These are phyloP conservation scores for Colletotrichum tamarilloi DNA, from an alignment of 2,329 filamentous ascomycete genomes.

Conservation along the genomic window DNA sequence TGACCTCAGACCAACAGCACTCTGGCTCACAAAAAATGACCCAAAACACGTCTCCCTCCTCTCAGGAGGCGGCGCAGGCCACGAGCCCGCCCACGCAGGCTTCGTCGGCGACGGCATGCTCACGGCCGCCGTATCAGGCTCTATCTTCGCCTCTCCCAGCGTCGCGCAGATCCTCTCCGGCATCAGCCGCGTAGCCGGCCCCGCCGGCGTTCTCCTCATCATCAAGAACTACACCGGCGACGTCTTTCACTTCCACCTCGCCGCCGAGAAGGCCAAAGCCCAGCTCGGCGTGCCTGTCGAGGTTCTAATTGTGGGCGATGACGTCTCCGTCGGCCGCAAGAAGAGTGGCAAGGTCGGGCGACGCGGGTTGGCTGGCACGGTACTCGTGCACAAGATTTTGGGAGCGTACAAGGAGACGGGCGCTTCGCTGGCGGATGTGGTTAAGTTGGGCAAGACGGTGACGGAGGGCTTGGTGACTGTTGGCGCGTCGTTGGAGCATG, in stretches of 20 bases:
- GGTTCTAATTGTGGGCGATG: constrained; percentile 63
- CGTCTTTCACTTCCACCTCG: constrained; percentile 64
- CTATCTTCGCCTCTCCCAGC: constrained; percentile 73
- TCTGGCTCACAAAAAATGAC: constrained; percentile 29
- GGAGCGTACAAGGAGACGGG: constrained; percentile 60
- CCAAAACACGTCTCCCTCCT: constrained; percentile 58
- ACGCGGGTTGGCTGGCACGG: constrained; percentile 74
- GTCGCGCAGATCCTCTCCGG: constrained; percentile 72
- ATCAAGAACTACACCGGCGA: constrained; percentile 75
- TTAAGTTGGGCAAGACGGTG: constrained; percentile 51
- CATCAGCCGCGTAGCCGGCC: constrained; percentile 63
- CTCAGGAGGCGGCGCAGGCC: constrained; percentile 67
- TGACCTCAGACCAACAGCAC: background rate
- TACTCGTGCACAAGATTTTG: constrained; percentile 73
- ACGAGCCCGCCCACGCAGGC: constrained; percentile 72
- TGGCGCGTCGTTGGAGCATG: constrained; percentile 62
- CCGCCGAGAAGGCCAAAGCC: constrained; percentile 44
- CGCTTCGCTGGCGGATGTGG: constrained; percentile 54
- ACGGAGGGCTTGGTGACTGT: constrained; percentile 63
- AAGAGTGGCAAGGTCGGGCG: constrained; percentile 74
- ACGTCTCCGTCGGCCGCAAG: constrained; percentile 71
- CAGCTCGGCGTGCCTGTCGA: constrained; percentile 20
- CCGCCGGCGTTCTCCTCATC: constrained; percentile 71
- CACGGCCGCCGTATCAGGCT: constrained; percentile 71
- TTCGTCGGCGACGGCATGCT: constrained; percentile 74